phyloP scores from a whole-genome alignment of 352 stramenopile genomes.

The Phytopythium aichiense region DNA sequence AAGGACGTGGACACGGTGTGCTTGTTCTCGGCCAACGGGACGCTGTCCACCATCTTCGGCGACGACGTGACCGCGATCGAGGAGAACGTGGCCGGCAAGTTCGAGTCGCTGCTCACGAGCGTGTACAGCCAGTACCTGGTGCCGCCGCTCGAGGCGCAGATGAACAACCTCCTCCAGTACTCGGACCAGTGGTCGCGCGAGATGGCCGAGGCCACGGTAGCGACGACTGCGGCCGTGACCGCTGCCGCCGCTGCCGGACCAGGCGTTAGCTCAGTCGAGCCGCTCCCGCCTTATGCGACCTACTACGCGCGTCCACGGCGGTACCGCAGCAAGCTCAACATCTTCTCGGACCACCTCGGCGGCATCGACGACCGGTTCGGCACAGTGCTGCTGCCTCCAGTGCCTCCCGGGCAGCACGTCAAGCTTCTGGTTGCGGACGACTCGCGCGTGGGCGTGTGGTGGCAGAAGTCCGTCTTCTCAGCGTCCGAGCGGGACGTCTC shows the following conservation, averaged over 20 bases:
- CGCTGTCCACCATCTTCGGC: slow-evolving; percentile 65
- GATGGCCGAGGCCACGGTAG: slow-evolving; percentile 18
- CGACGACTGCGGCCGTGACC: slow-evolving; percentile 2
- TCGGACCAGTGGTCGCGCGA: slow-evolving; percentile 67
- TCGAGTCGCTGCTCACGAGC: slow-evolving; percentile 54
- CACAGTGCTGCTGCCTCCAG: slow-evolving; percentile 25
- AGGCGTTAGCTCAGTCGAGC: slow-evolving; percentile 2
- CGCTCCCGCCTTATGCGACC: neutral
- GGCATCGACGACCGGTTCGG: slow-evolving; percentile 40
- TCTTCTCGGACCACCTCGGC: slow-evolving; percentile 50
- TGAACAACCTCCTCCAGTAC: slow-evolving; percentile 41
- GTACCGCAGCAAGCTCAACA: slow-evolving; percentile 56
- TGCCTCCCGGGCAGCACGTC: slow-evolving; percentile 27
- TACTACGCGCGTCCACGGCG: slow-evolving; percentile 49
- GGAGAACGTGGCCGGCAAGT: slow-evolving; percentile 48
- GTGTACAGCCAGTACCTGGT: slow-evolving; percentile 53
- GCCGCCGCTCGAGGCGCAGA: slow-evolving; percentile 51
- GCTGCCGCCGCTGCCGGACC: neutral
- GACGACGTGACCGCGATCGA: slow-evolving; percentile 50
- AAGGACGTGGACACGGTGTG: slow-evolving; percentile 72
- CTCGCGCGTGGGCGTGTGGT: slow-evolving; percentile 52
- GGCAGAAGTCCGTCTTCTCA: slow-evolving; percentile 54
- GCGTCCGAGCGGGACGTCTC: slow-evolving; percentile 51
- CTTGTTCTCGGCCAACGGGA: slow-evolving; percentile 55
- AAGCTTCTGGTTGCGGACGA: slow-evolving; percentile 57